phyloP scores from a whole-genome alignment of 2,329 filamentous ascomycete genomes.

The Venturia nashicola region DNA sequence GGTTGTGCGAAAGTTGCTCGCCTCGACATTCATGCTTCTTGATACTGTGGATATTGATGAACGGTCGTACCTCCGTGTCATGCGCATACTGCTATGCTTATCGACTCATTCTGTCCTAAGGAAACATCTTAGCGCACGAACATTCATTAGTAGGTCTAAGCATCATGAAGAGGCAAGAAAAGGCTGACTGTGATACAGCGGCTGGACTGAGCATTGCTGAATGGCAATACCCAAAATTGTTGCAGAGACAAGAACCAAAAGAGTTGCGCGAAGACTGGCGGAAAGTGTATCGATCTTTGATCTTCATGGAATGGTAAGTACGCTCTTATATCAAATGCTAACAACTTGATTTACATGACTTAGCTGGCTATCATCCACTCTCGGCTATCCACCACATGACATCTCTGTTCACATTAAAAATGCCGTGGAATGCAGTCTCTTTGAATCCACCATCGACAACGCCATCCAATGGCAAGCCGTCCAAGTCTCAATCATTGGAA shows the following conservation, averaged over 20 bases:
- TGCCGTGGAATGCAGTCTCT: not conserved
- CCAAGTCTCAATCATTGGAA: not conserved
- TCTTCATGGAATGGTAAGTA: slow-evolving; percentile 6
- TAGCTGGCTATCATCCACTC: slow-evolving; percentile 6
- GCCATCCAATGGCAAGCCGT: slow-evolving; percentile 4
- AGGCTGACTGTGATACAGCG: not conserved
- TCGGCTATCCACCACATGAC: not conserved
- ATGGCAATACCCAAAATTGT: not conserved
- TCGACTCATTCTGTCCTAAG: not conserved
- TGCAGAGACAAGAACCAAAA: not conserved
- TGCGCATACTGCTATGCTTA: slow-evolving; percentile 5
- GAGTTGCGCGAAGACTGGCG: not conserved
- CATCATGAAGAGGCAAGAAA: not conserved
- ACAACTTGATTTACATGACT: not conserved
- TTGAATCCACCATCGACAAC: not conserved
- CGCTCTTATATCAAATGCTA: not conserved
- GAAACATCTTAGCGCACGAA: slow-evolving; percentile 3
- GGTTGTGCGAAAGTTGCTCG: slow-evolving; percentile 2
- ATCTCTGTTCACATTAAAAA: not conserved
- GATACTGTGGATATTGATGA: not conserved
- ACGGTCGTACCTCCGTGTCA: not conserved
- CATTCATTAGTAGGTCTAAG: not conserved
- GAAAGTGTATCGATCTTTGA: slow-evolving; percentile 7
- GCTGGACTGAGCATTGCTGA: slow-evolving; percentile 1
- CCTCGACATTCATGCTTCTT: not conserved